Evolutionary conservation across 148 eudicot species (phyloP), one percentile per base, ranked within the genome.

Genomic region (Linanthus parryae): DNA sequence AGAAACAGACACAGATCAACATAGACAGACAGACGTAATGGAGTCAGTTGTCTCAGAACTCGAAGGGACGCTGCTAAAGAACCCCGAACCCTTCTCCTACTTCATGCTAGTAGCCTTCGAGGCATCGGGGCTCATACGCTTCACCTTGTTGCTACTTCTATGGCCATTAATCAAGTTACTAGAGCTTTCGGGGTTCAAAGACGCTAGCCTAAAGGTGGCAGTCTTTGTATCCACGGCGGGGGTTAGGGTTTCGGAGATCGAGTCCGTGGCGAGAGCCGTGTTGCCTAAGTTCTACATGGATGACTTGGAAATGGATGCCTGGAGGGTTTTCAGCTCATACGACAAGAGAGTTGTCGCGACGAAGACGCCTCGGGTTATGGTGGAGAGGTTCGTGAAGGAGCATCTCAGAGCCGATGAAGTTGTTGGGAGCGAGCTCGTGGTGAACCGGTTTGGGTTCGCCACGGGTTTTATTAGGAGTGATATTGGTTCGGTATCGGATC

Each of bases 341-440:
- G 85, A 75, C 44, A 92, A 77, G 65, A 76, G 74, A 28, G 80
- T 87, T 5, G 94, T 87, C 61, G 88, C 82, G 66, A 84, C 81
- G 4, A 77, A 60, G 48, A 81, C 70, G 24, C 99, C 99, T 5
- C 77, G 76, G 59, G 37, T 87, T 33, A 82, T 92, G 96, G 91
- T 82, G 21, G 96, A 87, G 68, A 69, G 79, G 81, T 92, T 92
- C 51, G 80, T 72, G 47, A 92, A 82, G 78, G 94, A 79, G 23
- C 99, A 92, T 68, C 66, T 92, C 54, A 53, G 73, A 43, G 96
- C 78, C 2, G 96, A 92, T 56, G 80, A 75, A 7, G 96, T 87
- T 26, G 58, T 87, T 43, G 96, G 99, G 55, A 73, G 57, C 44
- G 96, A 92, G 39, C 78, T 92, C 37, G 66, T 52, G 2, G 82